phyloP scores from a whole-genome alignment of 2,329 filamentous ascomycete genomes.

The Dactylonectria macrodidyma region DNA sequence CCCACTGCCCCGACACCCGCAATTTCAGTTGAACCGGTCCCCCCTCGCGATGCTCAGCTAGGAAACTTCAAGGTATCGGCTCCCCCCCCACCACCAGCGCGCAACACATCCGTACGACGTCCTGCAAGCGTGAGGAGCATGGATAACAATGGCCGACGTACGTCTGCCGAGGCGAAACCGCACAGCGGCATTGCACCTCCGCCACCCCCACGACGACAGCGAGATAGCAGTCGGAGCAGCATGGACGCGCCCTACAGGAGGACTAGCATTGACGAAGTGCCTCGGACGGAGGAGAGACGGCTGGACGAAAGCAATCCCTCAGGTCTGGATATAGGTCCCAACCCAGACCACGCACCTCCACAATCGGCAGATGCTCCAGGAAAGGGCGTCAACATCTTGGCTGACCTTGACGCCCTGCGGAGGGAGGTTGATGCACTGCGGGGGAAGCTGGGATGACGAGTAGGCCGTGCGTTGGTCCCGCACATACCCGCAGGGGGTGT shows the following conservation, averaged over 20 bases:
- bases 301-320: conserved; percentile 33
- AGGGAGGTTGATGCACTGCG: conserved; percentile 80
- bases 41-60: conserved; percentile 33
- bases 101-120: conserved; percentile 61
- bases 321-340: conserved; percentile 15
- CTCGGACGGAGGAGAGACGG: conserved; percentile 34
- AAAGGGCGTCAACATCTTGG: conserved; percentile 73
- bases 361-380: conserved; percentile 43
- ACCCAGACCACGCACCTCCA: conserved; percentile 36
- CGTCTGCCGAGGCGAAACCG: conserved; percentile 48
- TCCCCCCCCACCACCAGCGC: conserved; percentile 63
- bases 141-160: conserved; percentile 53
- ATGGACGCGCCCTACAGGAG: conserved; percentile 54
- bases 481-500: neutral
- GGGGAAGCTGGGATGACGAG: conserved; percentile 49
- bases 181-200: conserved; percentile 52
- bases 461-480: conserved; percentile 17
- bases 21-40: conserved; percentile 28
- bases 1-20: conserved; percentile 24
- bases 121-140: conserved; percentile 60
- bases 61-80: conserved; percentile 42
- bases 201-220: conserved; percentile 66
- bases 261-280: conserved; percentile 52
- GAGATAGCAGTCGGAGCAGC: conserved; percentile 63
- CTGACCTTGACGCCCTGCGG: conserved; percentile 80